Evolutionary conservation across 192 early-diverging fungal species (phyloP).

Genomic region (Coemansia sp.): DNA sequence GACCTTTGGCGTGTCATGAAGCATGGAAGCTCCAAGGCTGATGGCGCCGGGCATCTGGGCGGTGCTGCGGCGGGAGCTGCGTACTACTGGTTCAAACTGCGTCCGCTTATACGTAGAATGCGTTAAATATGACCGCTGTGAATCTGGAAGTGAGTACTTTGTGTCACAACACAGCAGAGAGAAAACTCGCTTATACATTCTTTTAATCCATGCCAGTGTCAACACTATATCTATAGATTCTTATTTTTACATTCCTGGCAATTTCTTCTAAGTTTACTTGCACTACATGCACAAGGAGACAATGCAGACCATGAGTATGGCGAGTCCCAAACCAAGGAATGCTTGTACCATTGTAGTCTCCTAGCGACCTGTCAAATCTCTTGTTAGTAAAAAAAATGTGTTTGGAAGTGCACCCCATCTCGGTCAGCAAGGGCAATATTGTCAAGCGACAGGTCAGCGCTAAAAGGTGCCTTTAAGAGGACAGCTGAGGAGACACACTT

Average conservation of each 20-base stretch:
- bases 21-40: constrained; percentile 20
- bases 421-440: constrained; percentile 96
- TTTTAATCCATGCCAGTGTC: not conserved
- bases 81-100: constrained; percentile 58
- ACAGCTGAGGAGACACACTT: not conserved
- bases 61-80: constrained; percentile 47
- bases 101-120: constrained; percentile 45
- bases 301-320: constrained; percentile 93
- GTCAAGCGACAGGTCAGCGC: constrained; percentile 75
- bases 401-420: constrained; percentile 89
- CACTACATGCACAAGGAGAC: constrained; percentile 90
- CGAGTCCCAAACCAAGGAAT: constrained; percentile 95
- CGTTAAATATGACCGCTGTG: constrained; percentile 12
- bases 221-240: not conserved
- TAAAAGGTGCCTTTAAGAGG: too few species aligned
- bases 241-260: too few species aligned
- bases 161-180: not conserved
- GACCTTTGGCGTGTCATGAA: constrained; percentile 37
- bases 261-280: constrained; percentile 44
- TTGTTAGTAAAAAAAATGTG: constrained; percentile 87
- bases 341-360: constrained; percentile 91
- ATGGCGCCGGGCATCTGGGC: constrained; percentile 59
- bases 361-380: constrained; percentile 88
- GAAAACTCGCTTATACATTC: not conserved
- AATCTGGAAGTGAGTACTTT: not conserved